Conservation (phyloP, 2,329 filamentous ascomycete genomes). For the Fusarium succisae region DNA sequence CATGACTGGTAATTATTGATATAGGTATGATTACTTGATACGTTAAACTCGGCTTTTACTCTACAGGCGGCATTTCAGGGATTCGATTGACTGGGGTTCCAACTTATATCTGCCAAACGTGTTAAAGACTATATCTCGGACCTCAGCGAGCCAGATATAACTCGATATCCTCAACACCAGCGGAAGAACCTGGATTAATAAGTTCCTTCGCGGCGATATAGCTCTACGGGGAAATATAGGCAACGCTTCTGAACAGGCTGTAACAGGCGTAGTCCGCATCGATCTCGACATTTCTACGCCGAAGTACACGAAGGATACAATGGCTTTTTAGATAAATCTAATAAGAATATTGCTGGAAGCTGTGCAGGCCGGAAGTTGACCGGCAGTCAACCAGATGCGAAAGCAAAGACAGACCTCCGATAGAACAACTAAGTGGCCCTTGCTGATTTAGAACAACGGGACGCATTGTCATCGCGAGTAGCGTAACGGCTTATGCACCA, state of each 20-base stretch:
- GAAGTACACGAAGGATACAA: not conserved
- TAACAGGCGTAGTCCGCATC: not conserved
- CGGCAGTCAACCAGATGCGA: not conserved
- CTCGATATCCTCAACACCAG: not conserved
- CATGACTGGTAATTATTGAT: not conserved
- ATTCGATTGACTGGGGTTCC: too few relatives aligned
- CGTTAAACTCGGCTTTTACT: not conserved
- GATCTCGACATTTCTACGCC: not conserved
- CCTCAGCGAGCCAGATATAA: not conserved
- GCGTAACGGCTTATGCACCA: not conserved
- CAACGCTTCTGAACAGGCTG: too few relatives aligned
- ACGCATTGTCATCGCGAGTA: not conserved
- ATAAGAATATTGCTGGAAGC: too few relatives aligned
- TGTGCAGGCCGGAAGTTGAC: not conserved
- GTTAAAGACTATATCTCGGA: not conserved
- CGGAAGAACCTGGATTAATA: not conserved
- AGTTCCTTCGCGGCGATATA: not conserved
- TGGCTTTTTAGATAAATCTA: not conserved
- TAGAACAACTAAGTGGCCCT: too few relatives aligned
- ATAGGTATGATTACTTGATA: too few relatives aligned
- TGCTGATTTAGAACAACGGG: too few relatives aligned
- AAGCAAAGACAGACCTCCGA: not conserved
- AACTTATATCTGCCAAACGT: not conserved
- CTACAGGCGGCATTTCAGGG: not conserved
- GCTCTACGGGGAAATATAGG: too few relatives aligned